phyloP scores from a whole-genome alignment of 768 basidiomycete genomes.

The Boletus pseudopeckii region DNA sequence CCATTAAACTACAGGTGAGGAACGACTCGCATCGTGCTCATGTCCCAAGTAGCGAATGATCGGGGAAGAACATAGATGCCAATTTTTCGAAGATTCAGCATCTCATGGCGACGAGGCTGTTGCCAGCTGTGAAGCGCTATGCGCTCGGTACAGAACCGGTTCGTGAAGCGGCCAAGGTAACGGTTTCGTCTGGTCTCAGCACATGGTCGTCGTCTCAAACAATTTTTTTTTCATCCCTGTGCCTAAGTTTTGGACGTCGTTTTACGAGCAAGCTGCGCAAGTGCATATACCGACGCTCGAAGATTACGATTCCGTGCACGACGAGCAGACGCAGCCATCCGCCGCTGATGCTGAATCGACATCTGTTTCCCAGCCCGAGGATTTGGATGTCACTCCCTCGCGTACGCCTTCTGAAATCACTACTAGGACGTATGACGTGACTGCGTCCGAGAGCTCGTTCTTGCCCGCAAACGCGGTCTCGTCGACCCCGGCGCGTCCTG shows the following conservation, averaged over 20 bases:
- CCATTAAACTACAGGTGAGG: slow-evolving; percentile 80
- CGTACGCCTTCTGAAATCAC: slow-evolving; percentile 4
- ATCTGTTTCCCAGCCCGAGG: slow-evolving; percentile 10
- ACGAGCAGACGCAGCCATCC: slow-evolving; percentile 41
- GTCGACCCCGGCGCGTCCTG: slow-evolving; percentile 65
- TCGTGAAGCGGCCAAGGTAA: slow-evolving; percentile 83
- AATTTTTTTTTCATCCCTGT: not conserved
- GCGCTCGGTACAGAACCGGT: slow-evolving; percentile 85
- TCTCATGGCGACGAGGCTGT: slow-evolving; percentile 69
- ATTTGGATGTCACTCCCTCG: slow-evolving; percentile 9
- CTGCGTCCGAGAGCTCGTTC: slow-evolving; percentile 68
- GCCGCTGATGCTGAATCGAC: slow-evolving; percentile 13
- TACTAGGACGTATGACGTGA: slow-evolving; percentile 33
- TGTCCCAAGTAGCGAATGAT: slow-evolving; percentile 13
- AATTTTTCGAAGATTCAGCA: slow-evolving; percentile 91
- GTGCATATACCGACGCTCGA: slow-evolving; percentile 76
- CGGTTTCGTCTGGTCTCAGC: slow-evolving; percentile 18
- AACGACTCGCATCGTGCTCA: not conserved
- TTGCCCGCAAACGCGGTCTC: slow-evolving; percentile 69
- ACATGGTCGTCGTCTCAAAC: not conserved
- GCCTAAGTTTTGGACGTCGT: slow-evolving; percentile 89
- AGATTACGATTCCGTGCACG: slow-evolving; percentile 58
- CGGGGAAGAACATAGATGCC: slow-evolving; percentile 77
- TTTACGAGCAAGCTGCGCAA: slow-evolving; percentile 92
- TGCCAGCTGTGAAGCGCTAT: slow-evolving; percentile 90